Conservation (phyloP, 768 basidiomycete species). For the Lactifluus pinguis region DNA sequence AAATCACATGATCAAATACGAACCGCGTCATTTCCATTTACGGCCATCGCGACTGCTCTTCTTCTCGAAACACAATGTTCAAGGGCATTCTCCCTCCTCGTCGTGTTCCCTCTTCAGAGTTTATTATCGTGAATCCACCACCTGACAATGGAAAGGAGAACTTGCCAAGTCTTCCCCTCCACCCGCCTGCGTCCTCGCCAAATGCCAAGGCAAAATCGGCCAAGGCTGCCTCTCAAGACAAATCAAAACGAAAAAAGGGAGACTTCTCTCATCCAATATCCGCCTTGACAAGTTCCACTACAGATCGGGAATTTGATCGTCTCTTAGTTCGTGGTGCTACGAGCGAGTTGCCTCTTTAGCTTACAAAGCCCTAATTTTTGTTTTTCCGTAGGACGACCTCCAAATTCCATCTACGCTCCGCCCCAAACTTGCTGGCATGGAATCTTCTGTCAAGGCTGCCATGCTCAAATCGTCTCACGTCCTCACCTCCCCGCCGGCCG, state of each 20-base stretch:
- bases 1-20: slow-evolving; percentile 13
- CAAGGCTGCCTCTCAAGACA: slow-evolving; percentile 33
- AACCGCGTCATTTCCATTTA: slow-evolving; percentile 12
- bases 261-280: slow-evolving; percentile 20
- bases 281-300: slow-evolving; percentile 37
- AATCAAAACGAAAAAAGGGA: slow-evolving; percentile 34
- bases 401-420: slow-evolving; percentile 76
- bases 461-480: slow-evolving; percentile 81
- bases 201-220: slow-evolving; percentile 26
- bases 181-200: slow-evolving; percentile 16
- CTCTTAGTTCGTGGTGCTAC: slow-evolving; percentile 50
- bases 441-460: slow-evolving; percentile 78
- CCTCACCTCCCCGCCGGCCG: slow-evolving; percentile 25
- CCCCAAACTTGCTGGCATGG: slow-evolving; percentile 73
- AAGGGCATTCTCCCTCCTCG: slow-evolving; percentile 69
- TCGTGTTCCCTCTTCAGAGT: slow-evolving; percentile 57
- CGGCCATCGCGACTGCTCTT: neutral
- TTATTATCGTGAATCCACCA: slow-evolving; percentile 55
- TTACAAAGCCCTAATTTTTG: neutral
- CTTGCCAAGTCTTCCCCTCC: slow-evolving; percentile 26
- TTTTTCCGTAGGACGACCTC: slow-evolving; percentile 60
- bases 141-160: slow-evolving; percentile 63
- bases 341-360: neutral
- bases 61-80: slow-evolving; percentile 48
- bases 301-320: slow-evolving; percentile 69